Percentiles rank a stretch among this genome's conserved stretches.
Evolutionary conservation across 768 basidiomycete species (phyloP).

Genomic region (Cantharellus cinnabarinus): DNA sequence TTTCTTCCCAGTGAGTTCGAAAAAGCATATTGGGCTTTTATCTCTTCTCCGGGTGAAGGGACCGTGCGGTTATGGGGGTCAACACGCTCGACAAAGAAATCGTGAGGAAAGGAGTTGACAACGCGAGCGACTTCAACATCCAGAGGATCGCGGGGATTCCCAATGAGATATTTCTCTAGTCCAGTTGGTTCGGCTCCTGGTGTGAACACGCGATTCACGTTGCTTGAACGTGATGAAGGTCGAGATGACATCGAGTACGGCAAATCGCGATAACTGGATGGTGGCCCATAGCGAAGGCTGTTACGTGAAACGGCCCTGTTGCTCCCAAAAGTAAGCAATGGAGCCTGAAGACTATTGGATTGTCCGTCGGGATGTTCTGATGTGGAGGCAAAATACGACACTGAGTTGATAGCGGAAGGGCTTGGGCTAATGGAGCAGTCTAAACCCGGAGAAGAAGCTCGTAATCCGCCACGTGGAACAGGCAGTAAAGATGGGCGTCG

Average conservation of each 20-base stretch:
- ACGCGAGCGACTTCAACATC: conserved; percentile 58
- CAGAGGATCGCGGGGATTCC: conserved; percentile 55
- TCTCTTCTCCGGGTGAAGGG: conserved; percentile 56
- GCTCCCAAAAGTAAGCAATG: too few relatives aligned
- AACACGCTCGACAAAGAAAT: conserved; percentile 55
- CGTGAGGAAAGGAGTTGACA: conserved; percentile 59
- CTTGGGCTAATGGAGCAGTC: conserved; percentile 31
- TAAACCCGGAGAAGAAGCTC: conserved; percentile 44
- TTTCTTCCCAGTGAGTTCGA: conserved; percentile 53
- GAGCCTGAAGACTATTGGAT: too few relatives aligned
- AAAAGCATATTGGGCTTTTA: conserved; percentile 69
- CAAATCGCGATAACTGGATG: conserved; percentile 11
- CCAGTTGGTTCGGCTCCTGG: conserved; percentile 34
- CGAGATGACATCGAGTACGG: conserved; percentile 1
- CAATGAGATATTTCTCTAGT: conserved; percentile 40
- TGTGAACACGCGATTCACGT: conserved; percentile 21
- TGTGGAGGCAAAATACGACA: neutral
- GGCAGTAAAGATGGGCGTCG: conserved; percentile 58
- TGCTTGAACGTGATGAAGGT: conserved; percentile 3
- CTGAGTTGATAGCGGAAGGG: conserved; percentile 23
- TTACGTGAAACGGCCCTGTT: conserved; percentile 5
- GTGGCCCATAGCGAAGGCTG: conserved; percentile 8
- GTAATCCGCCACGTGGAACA: conserved; percentile 23
- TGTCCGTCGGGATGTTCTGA: too few relatives aligned
- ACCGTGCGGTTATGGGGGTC: conserved; percentile 50